Evolutionary conservation across 2,329 filamentous ascomycete species (phyloP), one percentile per base, ranked within the genome.

Genomic region (Hypoxylon rubiginosum): DNA sequence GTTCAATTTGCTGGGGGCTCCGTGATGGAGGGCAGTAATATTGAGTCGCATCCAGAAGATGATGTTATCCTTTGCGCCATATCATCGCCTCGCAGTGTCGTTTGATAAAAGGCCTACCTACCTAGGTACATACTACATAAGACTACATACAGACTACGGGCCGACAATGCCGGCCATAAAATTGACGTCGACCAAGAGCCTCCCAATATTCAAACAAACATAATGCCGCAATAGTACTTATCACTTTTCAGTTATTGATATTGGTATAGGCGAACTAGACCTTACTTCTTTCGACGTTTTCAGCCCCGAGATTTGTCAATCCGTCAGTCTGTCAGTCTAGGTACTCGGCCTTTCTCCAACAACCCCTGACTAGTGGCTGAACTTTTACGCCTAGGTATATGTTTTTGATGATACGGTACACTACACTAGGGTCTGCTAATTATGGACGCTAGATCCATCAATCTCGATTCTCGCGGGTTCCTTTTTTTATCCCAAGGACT

Each of bases 211-310:
- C 53, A 13, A 34, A 41, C 41, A 19, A 17, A 32, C 24, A 26
- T 15, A 48, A 28, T 50, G 21, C 5, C 28, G 24, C 55, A 15
- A 28, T 21, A 34, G 21, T 24, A 51, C 53, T 58, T 19, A 32
- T 43, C 52, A 36, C 50, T 46, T 46, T 53, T 52, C 45, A 52
- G 13, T 13, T 10, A 34, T 10, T 34, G 30, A 34, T 36, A 15
- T 36, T 36, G 34, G 13, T 36, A 36, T 36, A 13, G 10, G 34
- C 15, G 7, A n/a, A n/a, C n/a, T n/a, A n/a, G n/a, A n/a, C n/a
- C n/a, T n/a, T n/a, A n/a, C n/a, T n/a, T n/a, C n/a, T n/a, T 58
- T 53, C 54, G 54, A 54, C 45, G 48, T 55, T 64, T 58, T 58
- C 61, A 61, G 56, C 60, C 26, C 60, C 13, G 15, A 50, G 13